Evolutionary conservation across 2,329 filamentous ascomycete genomes (phyloP).

Genomic region (Blumeriella jaapii): DNA sequence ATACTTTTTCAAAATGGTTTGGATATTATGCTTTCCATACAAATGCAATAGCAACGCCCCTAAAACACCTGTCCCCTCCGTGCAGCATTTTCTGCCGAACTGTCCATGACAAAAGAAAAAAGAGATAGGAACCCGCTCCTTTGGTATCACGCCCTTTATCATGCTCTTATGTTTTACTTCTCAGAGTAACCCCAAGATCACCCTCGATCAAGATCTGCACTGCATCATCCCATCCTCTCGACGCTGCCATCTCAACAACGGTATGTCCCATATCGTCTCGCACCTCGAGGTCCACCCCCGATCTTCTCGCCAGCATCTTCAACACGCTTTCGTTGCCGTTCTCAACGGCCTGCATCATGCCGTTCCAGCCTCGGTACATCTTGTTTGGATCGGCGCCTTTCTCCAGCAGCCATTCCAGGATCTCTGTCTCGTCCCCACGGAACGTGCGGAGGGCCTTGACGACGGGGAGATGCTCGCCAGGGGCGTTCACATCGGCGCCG

Average conservation of each 20-base stretch:
- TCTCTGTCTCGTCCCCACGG: slow-evolving; percentile 42
- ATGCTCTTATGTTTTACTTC: slow-evolving; percentile 1
- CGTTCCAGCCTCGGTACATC: slow-evolving; percentile 55
- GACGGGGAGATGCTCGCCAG: slow-evolving; percentile 59
- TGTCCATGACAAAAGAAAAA: background rate
- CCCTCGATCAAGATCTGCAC: slow-evolving; percentile 33
- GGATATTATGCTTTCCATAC: too few species aligned
- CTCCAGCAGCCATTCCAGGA: slow-evolving; percentile 50
- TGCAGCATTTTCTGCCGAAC: too few species aligned
- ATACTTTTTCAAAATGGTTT: too few species aligned
- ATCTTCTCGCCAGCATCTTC: slow-evolving; percentile 37
- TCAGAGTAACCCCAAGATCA: slow-evolving; percentile 7
- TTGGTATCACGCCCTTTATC: background rate
- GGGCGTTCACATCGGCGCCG: slow-evolving; percentile 52
- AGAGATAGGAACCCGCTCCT: background rate
- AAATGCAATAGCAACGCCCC: too few species aligned
- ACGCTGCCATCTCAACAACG: slow-evolving; percentile 45
- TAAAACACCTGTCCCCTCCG: too few species aligned
- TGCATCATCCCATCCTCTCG: slow-evolving; percentile 47
- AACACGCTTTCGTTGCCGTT: slow-evolving; percentile 47
- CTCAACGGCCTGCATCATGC: slow-evolving; percentile 53
- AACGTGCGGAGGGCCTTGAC: slow-evolving; percentile 56
- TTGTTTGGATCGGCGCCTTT: slow-evolving; percentile 57
- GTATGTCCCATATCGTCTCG: slow-evolving; percentile 42
- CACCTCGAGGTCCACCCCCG: slow-evolving; percentile 39